Evolutionary conservation across 306 rosid genomes (phyloP).

Genomic region (Echinosophora koreensis): DNA sequence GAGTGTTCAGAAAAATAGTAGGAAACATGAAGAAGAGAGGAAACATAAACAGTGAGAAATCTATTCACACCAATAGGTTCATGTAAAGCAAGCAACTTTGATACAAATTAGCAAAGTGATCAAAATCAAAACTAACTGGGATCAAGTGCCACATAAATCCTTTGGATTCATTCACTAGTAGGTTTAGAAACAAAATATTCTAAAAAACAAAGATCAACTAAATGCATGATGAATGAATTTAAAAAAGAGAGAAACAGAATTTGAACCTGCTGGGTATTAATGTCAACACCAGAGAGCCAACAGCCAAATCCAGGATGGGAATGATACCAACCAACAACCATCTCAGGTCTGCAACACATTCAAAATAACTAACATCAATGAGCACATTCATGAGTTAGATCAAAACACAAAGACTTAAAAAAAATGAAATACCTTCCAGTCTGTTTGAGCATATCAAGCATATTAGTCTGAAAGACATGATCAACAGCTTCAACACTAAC

Average conservation of each 20-base stretch:
- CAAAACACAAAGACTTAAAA: not conserved
- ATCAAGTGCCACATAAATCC: conserved; percentile 9
- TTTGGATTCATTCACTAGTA: not conserved
- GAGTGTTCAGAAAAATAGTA: not conserved
- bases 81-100: not conserved
- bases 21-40: not conserved
- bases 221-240: not conserved
- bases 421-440: conserved; percentile 74
- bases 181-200: not conserved
- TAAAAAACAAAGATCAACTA: conserved; percentile 5
- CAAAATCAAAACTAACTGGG: conserved; percentile 6
- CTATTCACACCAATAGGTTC: not conserved
- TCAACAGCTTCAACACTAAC: conserved; percentile 99
- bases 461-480: conserved; percentile 95
- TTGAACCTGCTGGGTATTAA: conserved; percentile 93
- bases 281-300: conserved; percentile 99
- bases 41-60: not conserved
- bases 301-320: conserved; percentile 99
- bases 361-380: not conserved
- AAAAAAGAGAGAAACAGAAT: not conserved
- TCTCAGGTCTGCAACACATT: conserved; percentile 80
- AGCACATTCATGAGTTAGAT: not conserved
- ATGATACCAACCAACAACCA: conserved; percentile 99
- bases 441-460: conserved; percentile 99
- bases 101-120: not conserved